Percentiles rank a stretch among this genome's conserved stretches.
These are phyloP conservation scores for Termitomyces heimii DNA, from an alignment of 768 basidiomycete genomes.

Conservation along the genomic window DNA sequence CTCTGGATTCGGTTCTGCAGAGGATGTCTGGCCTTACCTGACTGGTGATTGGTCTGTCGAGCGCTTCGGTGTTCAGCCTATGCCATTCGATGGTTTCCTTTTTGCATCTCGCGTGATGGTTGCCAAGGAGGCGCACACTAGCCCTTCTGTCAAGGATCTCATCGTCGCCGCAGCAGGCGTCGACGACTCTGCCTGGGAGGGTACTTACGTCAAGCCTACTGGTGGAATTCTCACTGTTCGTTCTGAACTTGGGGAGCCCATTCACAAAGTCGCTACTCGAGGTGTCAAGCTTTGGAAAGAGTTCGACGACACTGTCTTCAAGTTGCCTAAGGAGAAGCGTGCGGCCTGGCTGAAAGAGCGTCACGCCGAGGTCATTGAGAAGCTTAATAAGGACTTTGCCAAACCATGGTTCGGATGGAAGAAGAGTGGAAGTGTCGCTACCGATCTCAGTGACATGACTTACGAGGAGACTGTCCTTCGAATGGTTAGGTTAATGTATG, in stretches of 20 bases:
- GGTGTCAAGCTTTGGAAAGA: constrained; percentile 98
- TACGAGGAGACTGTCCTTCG: constrained; percentile 94
- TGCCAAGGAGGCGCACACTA: constrained; percentile 96
- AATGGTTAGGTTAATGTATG: constrained; percentile 93
- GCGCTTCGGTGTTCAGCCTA: constrained; percentile 79
- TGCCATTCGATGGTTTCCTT: constrained; percentile 98
- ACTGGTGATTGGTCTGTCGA: constrained; percentile 92
- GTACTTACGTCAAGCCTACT: constrained; percentile 89
- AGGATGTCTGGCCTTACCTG: constrained; percentile 95
- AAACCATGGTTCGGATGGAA: constrained; percentile 98
- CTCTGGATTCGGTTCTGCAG: constrained; percentile 92
- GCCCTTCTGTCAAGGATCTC: constrained; percentile 90
- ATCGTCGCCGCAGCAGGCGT: constrained; percentile 95
- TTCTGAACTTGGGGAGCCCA: constrained; percentile 97
- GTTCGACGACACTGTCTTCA: constrained; percentile 96
- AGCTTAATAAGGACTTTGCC: constrained; percentile 91
- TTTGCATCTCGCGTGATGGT: constrained; percentile 98
- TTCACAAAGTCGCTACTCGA: constrained; percentile 97
- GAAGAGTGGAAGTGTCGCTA: constrained; percentile 81
- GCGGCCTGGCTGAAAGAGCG: constrained; percentile 81
- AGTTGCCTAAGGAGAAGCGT: constrained; percentile 93
- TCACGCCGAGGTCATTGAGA: constrained; percentile 82
- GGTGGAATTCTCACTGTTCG: constrained; percentile 96
- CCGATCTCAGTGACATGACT: constrained; percentile 93
- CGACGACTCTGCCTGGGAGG: constrained; percentile 86